Conservation (phyloP, 108 stramenopile species). For the Cylindrotheca closterium region DNA sequence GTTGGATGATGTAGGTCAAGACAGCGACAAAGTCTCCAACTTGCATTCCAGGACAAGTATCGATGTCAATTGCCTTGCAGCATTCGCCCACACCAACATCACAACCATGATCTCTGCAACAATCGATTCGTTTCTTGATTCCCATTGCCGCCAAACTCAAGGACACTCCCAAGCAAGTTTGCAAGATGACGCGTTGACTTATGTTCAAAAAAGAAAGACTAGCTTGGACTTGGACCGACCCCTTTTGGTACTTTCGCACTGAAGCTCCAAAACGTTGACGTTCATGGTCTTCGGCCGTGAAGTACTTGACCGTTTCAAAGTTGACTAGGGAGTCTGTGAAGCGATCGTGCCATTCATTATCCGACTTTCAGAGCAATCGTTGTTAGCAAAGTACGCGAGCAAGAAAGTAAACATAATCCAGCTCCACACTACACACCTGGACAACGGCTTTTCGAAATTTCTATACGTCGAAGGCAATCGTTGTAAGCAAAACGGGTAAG, state of each 20-base stretch:
- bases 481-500: too few relatives aligned
- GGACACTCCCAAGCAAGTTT: conserved; percentile 74
- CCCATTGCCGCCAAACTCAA: conserved; percentile 69
- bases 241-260: conserved; percentile 77
- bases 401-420: too few relatives aligned
- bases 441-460: conserved; percentile 92
- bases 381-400: too few relatives aligned
- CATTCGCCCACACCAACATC: conserved; percentile 56
- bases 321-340: conserved; percentile 92
- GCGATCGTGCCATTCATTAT: conserved; percentile 94
- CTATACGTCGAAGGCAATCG: too few relatives aligned
- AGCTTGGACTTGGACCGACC: conserved; percentile 81
- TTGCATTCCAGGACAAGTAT: conserved; percentile 77
- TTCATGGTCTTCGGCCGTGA: conserved; percentile 93
- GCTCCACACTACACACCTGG: too few relatives aligned
- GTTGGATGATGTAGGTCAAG: conserved; percentile 82
- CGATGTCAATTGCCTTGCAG: conserved; percentile 45
- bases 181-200: conserved; percentile 85
- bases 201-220: conserved; percentile 88
- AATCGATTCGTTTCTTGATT: conserved; percentile 58
- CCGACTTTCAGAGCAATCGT: too few relatives aligned
- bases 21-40: conserved; percentile 96
- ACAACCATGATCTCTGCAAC: conserved; percentile 67
- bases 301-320: conserved; percentile 98
- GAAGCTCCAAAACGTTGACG: conserved; percentile 66